phyloP scores from a whole-genome alignment of 2,329 filamentous ascomycete genomes.

The Colletotrichum incanum region DNA sequence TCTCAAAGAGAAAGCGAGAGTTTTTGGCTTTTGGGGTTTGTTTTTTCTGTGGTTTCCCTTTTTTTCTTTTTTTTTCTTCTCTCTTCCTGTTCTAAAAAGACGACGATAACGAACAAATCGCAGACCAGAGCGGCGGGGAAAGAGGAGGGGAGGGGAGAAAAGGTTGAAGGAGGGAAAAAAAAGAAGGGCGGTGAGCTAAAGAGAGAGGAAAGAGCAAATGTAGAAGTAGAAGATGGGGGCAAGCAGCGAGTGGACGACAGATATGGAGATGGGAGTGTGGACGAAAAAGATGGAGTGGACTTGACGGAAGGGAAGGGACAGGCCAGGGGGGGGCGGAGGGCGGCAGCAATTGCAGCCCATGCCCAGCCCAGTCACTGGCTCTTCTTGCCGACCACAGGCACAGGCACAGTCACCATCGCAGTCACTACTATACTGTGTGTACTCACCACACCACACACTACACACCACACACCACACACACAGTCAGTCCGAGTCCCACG shows the following conservation, averaged over 20 bases:
- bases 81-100: slow-evolving; percentile 38
- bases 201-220: slow-evolving; percentile 50
- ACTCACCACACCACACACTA: background rate
- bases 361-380: slow-evolving; percentile 8
- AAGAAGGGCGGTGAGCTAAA: slow-evolving; percentile 51
- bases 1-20: slow-evolving; percentile 42
- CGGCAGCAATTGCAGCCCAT: slow-evolving; percentile 44
- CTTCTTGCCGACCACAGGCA: background rate
- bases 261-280: slow-evolving; percentile 49
- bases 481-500: slow-evolving; percentile 14
- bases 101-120: slow-evolving; percentile 49
- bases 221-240: slow-evolving; percentile 53
- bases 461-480: background rate
- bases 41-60: slow-evolving; percentile 12
- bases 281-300: slow-evolving; percentile 48
- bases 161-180: slow-evolving; percentile 51
- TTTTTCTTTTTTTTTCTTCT: slow-evolving; percentile 17
- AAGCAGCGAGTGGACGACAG: slow-evolving; percentile 45
- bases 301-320: background rate
- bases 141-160: slow-evolving; percentile 45
- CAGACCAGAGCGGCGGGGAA: slow-evolving; percentile 47
- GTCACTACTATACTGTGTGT: too few relatives aligned
- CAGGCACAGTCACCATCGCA: background rate
- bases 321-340: slow-evolving; percentile 48
- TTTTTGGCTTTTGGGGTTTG: background rate